A percentile compares a stretch with the other conserved stretches of the same genome.
Evolutionary conservation across 2,329 filamentous ascomycete genomes (phyloP).

Genomic region (Penicillium digitatum): DNA sequence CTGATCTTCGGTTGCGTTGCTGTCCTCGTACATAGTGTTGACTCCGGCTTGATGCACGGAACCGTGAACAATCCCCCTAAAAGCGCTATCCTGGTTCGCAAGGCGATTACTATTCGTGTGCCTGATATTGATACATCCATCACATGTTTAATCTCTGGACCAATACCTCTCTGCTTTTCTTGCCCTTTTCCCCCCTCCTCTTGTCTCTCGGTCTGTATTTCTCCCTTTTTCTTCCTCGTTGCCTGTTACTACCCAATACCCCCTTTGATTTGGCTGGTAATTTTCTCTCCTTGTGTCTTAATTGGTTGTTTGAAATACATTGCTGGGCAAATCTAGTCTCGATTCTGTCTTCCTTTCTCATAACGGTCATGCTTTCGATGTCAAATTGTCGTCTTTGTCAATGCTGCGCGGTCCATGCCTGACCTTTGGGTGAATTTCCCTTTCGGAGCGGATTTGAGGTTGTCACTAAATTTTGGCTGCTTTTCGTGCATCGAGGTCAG

Average conservation of each 20-base stretch:
- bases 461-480: neutral
- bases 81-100: conserved; percentile 10
- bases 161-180: neutral
- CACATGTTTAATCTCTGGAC: neutral
- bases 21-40: conserved; percentile 23
- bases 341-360: neutral
- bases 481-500: neutral
- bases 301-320: conserved; percentile 6
- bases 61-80: conserved; percentile 16
- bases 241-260: conserved; percentile 18
- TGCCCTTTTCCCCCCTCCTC: neutral
- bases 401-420: neutral
- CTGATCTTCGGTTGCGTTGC: neutral
- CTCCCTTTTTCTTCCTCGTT: neutral
- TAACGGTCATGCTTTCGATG: neutral
- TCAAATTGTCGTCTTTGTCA: neutral
- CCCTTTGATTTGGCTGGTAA: conserved; percentile 22
- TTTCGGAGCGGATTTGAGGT: neutral
- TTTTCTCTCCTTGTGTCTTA: conserved; percentile 14
- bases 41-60: conserved; percentile 16
- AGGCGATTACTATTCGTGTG: conserved; percentile 5
- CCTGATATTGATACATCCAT: conserved; percentile 4
- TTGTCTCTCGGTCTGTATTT: neutral
- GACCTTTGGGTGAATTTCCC: neutral
- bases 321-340: conserved; percentile 1